phyloP scores from a whole-genome alignment of 805 yeast genomes.

The Lachancea meyersii region DNA sequence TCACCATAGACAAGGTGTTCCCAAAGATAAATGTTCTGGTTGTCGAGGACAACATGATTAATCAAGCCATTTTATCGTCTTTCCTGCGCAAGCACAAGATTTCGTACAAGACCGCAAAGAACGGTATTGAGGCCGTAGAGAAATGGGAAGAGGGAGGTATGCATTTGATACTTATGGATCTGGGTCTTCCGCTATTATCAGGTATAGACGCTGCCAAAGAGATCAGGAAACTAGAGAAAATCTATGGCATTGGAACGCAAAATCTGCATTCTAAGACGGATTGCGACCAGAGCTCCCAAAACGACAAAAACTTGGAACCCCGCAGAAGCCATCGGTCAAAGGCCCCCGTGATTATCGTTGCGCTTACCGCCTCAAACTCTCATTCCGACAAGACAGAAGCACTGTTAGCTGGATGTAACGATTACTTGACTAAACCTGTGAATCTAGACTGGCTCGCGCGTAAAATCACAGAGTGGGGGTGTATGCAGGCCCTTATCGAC shows the following conservation, averaged over 20 bases:
- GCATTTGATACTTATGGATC: slow-evolving; percentile 93
- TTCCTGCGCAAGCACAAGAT: slow-evolving; percentile 81
- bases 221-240: slow-evolving; percentile 74
- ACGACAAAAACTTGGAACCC: slow-evolving; percentile 44
- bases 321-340: slow-evolving; percentile 55
- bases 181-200: slow-evolving; percentile 91
- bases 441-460: slow-evolving; percentile 89
- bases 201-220: slow-evolving; percentile 94
- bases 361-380: slow-evolving; percentile 87
- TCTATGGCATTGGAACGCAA: slow-evolving; percentile 64
- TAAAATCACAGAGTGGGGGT: slow-evolving; percentile 96
- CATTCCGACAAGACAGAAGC: slow-evolving; percentile 85
- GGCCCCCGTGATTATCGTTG: slow-evolving; percentile 96
- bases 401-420: slow-evolving; percentile 94
- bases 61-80: slow-evolving; percentile 85
- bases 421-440: slow-evolving; percentile 92
- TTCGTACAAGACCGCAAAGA: slow-evolving; percentile 78
- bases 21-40: slow-evolving; percentile 87
- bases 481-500: slow-evolving; percentile 96
- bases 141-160: slow-evolving; percentile 93
- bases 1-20: slow-evolving; percentile 51
- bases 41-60: slow-evolving; percentile 94
- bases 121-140: slow-evolving; percentile 92
- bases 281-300: not conserved
- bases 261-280: not conserved